Evolutionary conservation across 768 basidiomycete genomes (phyloP), one percentile per base, ranked within the genome.

Genomic region (Dendrothele bispora): DNA sequence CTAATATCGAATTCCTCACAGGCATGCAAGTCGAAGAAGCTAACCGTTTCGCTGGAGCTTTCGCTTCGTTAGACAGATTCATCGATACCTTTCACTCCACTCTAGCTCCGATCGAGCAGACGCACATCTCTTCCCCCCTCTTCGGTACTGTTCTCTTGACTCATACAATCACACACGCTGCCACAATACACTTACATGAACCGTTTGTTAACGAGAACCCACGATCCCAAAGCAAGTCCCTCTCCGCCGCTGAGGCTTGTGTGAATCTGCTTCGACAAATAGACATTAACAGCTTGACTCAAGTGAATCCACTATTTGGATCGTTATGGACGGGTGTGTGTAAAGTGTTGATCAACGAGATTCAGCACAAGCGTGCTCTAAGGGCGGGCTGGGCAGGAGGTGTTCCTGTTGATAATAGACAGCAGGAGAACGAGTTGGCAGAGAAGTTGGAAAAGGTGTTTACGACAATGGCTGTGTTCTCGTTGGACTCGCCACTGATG

Each of bases 401-500:
- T n/a, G n/a, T 35, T 15, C 30, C 18, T 8, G 17, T 27, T 26
- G 20, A 24, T 5, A 45, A 34, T 15, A 22, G 17, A 3, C 24
- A 22, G 21, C n/a, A 30, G 61, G 78, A 77, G 43, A 73, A 77
- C 20, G 70, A 73, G 46, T 60, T 74, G 20, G 65, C 70, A 63
- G 68, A 68, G 39, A 60, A 61, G 29, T 61, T 77, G 32, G 61
- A 70, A 10, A 63, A 63, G 46, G 73, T 72, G 7, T 56, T 77
- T 50, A 66, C 64, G 27, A 68, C 68, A 12, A 61, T 79, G 52
- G 67, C 65, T 35, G 59, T 69, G n/a, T 74, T 68, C 49, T 74
- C 75, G 10, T 68, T 71, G 32, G 73, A 77, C 42, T 74, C 70
- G 44, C 57, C 64, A 26, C 61, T 74, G 44, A 75, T 70, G 61